Evolutionary conservation across 2,329 filamentous ascomycete genomes (phyloP).

Genomic region (Nemania abortiva): DNA sequence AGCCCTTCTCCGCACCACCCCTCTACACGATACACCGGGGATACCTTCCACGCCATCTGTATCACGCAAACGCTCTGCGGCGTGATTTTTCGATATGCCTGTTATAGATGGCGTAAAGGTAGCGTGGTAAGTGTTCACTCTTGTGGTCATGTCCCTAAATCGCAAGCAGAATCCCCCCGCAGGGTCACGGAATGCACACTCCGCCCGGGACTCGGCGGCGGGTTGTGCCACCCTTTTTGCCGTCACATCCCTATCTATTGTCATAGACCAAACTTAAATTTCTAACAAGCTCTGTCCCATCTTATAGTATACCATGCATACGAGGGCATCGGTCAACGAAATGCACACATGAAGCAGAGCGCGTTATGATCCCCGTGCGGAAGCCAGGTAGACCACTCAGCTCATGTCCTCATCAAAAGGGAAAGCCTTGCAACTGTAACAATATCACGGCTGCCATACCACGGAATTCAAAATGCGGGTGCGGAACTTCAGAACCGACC

Average conservation of each 20-base stretch:
- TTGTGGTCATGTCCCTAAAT: constrained; percentile 8
- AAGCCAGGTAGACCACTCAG: constrained; percentile 79
- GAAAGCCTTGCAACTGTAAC: constrained; percentile 70
- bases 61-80: constrained; percentile 7
- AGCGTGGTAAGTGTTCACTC: constrained; percentile 71
- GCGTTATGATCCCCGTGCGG: constrained; percentile 76
- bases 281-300: constrained; percentile 34
- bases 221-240: constrained; percentile 1
- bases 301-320: constrained; percentile 76
- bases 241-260: constrained; percentile 7
- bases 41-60: constrained; percentile 17
- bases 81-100: constrained; percentile 64
- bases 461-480: constrained; percentile 67
- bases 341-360: constrained; percentile 76
- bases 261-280: constrained; percentile 19
- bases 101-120: constrained; percentile 78
- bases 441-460: constrained; percentile 75
- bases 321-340: constrained; percentile 81
- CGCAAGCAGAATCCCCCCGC: constrained; percentile 7
- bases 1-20: constrained; percentile 24
- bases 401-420: constrained; percentile 74
- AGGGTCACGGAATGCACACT: not conserved
- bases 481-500: constrained; percentile 52
- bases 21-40: constrained; percentile 11
- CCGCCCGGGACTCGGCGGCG: not conserved